These are phyloP conservation scores for Crithidia brevicula DNA, from an alignment of 208 protist species.

Conservation along the genomic window DNA sequence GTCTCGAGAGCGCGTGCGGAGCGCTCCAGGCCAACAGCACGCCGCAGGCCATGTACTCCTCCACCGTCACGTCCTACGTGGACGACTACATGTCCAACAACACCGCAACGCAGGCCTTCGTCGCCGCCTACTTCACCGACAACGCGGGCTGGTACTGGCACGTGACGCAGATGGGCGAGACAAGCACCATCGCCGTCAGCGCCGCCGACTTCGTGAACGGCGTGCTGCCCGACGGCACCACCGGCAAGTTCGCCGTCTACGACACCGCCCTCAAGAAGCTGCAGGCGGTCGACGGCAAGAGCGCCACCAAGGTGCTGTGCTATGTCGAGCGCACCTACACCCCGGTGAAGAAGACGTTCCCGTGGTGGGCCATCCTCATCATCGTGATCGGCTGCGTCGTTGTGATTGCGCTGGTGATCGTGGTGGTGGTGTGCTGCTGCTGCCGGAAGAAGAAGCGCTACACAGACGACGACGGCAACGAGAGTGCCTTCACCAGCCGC, in stretches of 20 bases:
- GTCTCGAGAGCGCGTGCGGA: not conserved
- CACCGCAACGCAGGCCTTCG: slow-evolving; percentile 14
- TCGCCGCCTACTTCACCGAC: slow-evolving; percentile 21
- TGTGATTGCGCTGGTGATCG: not conserved
- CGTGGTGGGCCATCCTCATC: slow-evolving; percentile 23
- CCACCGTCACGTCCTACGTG: not conserved
- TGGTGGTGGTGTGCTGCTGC: slow-evolving; percentile 11
- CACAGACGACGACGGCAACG: not conserved
- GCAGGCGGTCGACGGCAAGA: not conserved
- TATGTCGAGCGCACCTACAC: not conserved
- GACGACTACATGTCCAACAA: not conserved
- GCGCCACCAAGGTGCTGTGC: not conserved
- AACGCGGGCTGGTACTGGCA: not conserved
- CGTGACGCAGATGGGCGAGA: slow-evolving; percentile 12
- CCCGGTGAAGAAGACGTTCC: not conserved
- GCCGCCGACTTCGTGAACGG: slow-evolving; percentile 12
- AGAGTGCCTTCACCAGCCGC: slow-evolving; percentile 5
- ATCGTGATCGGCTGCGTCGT: slow-evolving; percentile 21
- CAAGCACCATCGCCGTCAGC: not conserved
- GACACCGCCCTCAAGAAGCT: not conserved
- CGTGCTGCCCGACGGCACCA: slow-evolving; percentile 5
- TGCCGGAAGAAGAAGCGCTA: slow-evolving; percentile 8
- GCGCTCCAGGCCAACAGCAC: not conserved
- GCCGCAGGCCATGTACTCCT: not conserved
- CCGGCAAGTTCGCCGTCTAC: slow-evolving; percentile 1